A percentile compares a stretch with the other conserved stretches of the same genome.
These are phyloP conservation scores for Annulohypoxylon maeteangense DNA, from an alignment of 495 filamentous ascomycete species.

Conservation along the genomic window DNA sequence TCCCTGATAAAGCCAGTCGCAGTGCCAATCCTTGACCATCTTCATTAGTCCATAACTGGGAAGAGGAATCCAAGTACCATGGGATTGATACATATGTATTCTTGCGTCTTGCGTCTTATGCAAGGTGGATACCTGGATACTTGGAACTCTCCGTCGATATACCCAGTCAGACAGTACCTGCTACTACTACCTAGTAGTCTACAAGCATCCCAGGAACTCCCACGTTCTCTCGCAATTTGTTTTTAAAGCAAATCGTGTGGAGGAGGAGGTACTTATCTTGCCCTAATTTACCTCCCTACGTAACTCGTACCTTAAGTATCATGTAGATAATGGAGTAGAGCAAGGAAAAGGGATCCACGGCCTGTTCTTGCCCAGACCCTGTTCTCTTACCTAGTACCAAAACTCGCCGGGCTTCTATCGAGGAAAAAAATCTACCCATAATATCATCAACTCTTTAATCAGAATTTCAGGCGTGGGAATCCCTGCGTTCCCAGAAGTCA, in stretches of 20 bases:
- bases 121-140: conserved; percentile 35
- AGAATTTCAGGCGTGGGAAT: conserved; percentile 25
- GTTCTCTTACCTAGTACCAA: background rate
- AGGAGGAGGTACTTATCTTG: background rate
- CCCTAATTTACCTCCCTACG: conserved; percentile 4
- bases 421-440: conserved; percentile 8
- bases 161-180: background rate
- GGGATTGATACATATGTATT: conserved; percentile 25
- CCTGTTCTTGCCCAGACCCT: conserved; percentile 13
- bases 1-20: conserved; percentile 44
- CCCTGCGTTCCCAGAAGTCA: conserved; percentile 37
- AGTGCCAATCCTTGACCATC: conserved; percentile 40
- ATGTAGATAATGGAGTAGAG: conserved; percentile 9
- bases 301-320: background rate
- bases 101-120: conserved; percentile 30
- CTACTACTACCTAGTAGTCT: background rate
- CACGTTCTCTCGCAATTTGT: conserved; percentile 18
- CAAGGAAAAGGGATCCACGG: conserved; percentile 21
- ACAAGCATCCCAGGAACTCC: background rate
- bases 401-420: conserved; percentile 22
- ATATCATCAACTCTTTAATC: conserved; percentile 19
- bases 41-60: conserved; percentile 35
- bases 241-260: conserved; percentile 16
- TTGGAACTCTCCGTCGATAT: conserved; percentile 7
- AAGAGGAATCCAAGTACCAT: conserved; percentile 40